Conservation (phyloP, 2,329 filamentous ascomycete species). For the Phialophora tarda region DNA sequence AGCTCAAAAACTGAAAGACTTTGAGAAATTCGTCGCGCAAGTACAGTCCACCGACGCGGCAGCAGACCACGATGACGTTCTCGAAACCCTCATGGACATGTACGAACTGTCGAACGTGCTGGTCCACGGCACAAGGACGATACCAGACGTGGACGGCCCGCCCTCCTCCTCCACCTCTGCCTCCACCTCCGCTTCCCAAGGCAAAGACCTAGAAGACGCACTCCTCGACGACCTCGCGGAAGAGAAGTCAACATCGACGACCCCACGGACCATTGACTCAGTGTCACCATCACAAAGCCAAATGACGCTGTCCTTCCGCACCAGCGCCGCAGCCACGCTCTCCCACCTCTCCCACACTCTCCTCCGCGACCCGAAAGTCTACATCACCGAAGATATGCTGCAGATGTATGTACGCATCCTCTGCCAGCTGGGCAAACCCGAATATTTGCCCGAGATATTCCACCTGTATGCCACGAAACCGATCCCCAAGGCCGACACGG, state of each 20-base stretch:
- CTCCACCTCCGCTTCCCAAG: constrained; percentile 23
- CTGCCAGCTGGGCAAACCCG: constrained; percentile 71
- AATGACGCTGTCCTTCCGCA: constrained; percentile 43
- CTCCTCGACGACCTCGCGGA: constrained; percentile 36
- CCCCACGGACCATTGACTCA: neutral
- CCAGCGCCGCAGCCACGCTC: constrained; percentile 52
- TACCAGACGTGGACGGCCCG: constrained; percentile 18
- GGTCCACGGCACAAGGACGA: constrained; percentile 32
- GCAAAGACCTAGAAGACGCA: constrained; percentile 48
- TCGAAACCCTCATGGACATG: constrained; percentile 25
- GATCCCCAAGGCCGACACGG: constrained; percentile 62
- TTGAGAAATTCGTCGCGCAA: constrained; percentile 27
- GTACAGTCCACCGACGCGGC: constrained; percentile 29
- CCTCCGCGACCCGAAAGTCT: constrained; percentile 74
- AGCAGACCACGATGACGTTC: constrained; percentile 23
- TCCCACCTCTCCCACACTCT: constrained; percentile 69
- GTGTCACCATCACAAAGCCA: neutral
- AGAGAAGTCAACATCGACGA: constrained; percentile 30
- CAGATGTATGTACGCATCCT: constrained; percentile 78
- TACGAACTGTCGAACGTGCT: constrained; percentile 31
- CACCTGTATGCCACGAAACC: constrained; percentile 84
- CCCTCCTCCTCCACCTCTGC: constrained; percentile 4
- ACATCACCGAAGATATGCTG: constrained; percentile 76
- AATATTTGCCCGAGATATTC: constrained; percentile 79
- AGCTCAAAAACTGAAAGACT: constrained; percentile 18